Conservation (phyloP, 2,329 filamentous ascomycete species). For the Penicillium sp. region DNA sequence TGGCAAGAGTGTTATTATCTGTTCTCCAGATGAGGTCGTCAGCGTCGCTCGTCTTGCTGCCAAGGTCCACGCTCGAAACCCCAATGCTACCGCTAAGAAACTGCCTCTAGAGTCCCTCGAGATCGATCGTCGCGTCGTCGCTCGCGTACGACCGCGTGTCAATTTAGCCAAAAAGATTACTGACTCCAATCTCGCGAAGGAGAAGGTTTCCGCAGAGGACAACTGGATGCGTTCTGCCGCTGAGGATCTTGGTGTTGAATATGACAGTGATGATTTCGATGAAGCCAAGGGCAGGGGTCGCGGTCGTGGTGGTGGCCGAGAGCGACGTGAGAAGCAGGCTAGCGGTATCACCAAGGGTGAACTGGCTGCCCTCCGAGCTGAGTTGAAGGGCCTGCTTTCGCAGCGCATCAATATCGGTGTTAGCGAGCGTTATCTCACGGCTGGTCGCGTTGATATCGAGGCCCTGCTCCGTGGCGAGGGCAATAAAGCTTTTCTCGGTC, state of each 20-base stretch:
- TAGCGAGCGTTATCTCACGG: slow-evolving; percentile 80
- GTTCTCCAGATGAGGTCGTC: slow-evolving; percentile 84
- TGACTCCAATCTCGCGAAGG: slow-evolving; percentile 79
- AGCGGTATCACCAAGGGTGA: slow-evolving; percentile 70
- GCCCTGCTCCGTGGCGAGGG: slow-evolving; percentile 65
- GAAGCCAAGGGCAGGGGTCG: slow-evolving; percentile 65
- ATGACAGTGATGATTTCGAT: slow-evolving; percentile 83
- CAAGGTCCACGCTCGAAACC: slow-evolving; percentile 74
- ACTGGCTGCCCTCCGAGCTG: slow-evolving; percentile 66
- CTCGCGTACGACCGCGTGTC: slow-evolving; percentile 73
- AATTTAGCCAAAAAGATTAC: slow-evolving; percentile 83
- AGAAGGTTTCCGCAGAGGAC: slow-evolving; percentile 80
- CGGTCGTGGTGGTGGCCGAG: slow-evolving; percentile 72
- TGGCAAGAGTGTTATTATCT: slow-evolving; percentile 84
- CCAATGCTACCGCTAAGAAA: slow-evolving; percentile 55
- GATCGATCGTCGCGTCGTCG: slow-evolving; percentile 76
- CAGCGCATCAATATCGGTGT: slow-evolving; percentile 83
- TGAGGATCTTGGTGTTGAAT: slow-evolving; percentile 90
- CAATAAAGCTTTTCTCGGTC: slow-evolving; percentile 66
- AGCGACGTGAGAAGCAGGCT: slow-evolving; percentile 72
- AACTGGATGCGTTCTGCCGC: slow-evolving; percentile 81
- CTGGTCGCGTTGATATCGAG: slow-evolving; percentile 79
- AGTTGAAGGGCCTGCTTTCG: slow-evolving; percentile 69
- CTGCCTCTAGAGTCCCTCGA: slow-evolving; percentile 72
- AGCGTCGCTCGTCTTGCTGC: slow-evolving; percentile 80